Base-by-base conservation (phyloP, 768 basidiomycete species). In the Tricholomella constricta region DNA sequence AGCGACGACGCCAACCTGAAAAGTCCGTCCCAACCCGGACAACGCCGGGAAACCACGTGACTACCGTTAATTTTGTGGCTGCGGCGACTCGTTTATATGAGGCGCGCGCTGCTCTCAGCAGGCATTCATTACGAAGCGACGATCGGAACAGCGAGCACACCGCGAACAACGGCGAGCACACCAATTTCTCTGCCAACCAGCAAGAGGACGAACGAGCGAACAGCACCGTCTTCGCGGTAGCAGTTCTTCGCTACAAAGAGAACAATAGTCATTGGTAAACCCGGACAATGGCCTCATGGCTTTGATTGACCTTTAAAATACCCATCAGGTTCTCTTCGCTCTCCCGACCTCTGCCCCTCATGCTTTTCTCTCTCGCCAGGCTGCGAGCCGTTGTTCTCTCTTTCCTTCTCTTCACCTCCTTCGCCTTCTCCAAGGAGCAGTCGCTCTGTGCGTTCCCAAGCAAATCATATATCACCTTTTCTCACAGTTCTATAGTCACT, bases 281-380 rank as follows among this genome's bases (percentile, higher is more conserved):
- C 27, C 14, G 46, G 51, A 57, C 55, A 57, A 60, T 48, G 48
- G 37, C 59, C 47, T 54, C 49, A 40, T 59, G 51, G 20, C n/a
- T 22, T 36, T 34, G 14, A 36, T 48, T 41, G 32, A 49, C 34
- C 40, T 32, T 36, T 36, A 44, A 43, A 44, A 48, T 36, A n/a
- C 27, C 41, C 41, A 35, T 32, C 45, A 48, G 41, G 23, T 11
- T 32, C 35, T 51, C 47, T 31, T 31, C 44, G n/a, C n/a, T n/a
- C n/a, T n/a, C 54, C 55, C 56, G 51, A 55, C 53, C 56, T 56
- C 62, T 47, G 71, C 67, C 70, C 69, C 73, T 70, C 74, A 87
- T 88, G 85, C 71, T 80, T 68, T 79, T 75, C 69, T 68, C 69
- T 63, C 82, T 88, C 86, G 88, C 87, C 88, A 65, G 87, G 87